Base-by-base conservation (phyloP, 805 yeast species). In the Schwanniomyces polymorphus region DNA sequence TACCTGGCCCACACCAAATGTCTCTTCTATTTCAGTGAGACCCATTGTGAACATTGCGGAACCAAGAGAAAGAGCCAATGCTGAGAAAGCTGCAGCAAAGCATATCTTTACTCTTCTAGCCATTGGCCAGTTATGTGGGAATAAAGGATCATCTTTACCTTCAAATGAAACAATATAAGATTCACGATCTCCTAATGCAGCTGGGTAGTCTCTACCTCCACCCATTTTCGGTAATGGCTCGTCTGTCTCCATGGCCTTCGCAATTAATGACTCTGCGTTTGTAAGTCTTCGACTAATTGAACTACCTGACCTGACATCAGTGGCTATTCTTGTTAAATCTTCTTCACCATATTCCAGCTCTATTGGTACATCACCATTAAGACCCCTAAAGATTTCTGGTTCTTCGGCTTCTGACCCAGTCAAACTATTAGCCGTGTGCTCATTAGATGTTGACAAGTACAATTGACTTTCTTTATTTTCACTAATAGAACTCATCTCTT, bases 31-130 rank as follows among this genome's bases (percentile, higher is more conserved):
- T 16, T 62, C 75, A 0, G 61, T 55, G 5, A 80, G 72, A 3
- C 83, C 89, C 18, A 84, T 70, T 1, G 95, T 80, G 57, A 82
- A 87, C 56, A 86, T 75, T 16, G 94, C 84, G 2, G 95, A 88
- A 37, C 91, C 91, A 12, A 45, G 21, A 2, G 51, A 18, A 40
- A 48, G 38, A 9, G 51, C 26, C 27, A 48, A 41, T 10, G 51
- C 48, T 31, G 42, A 23, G 75, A 85, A 82, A 2, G 90, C 76
- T 27, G 82, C 74, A 4, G 72, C 38, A 33, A 45, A 29, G 26
- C 46, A 48, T 18, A 42, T 33, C 6, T 28, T 42, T 17, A 44
- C 35, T 53, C 74, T 76, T 47, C 59, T 65, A 7, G 38, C 38
- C 14, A 47, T 28, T 1, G 67, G 18, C 79, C 79, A 74, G 48